A percentile compares a stretch with the other conserved stretches of the same genome.
Conservation (phyloP, 305 asterid genomes). For the Solanum aculeatissimum region DNA sequence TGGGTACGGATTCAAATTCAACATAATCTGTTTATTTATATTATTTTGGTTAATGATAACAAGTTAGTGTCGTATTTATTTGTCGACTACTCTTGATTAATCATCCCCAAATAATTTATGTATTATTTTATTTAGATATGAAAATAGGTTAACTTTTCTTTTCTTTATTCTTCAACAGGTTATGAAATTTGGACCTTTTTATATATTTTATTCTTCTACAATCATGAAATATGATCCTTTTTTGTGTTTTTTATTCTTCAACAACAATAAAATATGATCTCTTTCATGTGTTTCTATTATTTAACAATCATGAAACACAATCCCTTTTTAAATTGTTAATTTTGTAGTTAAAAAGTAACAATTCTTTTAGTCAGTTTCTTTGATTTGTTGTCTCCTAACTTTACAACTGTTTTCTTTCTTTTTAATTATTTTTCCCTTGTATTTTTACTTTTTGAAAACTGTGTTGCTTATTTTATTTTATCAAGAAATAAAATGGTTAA, state of each 20-base stretch:
- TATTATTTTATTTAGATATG: background rate
- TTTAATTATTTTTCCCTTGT: background rate
- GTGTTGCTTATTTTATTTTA: background rate
- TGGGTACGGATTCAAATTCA: background rate
- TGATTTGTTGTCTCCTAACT: background rate
- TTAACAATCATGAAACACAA: background rate
- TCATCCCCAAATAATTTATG: background rate
- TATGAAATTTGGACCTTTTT: too few species aligned
- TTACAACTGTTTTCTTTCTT: too few species aligned
- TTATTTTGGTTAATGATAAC: background rate
- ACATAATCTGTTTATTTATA: background rate
- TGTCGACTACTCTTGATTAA: background rate
- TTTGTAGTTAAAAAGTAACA: background rate
- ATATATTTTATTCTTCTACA: background rate
- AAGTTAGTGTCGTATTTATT: background rate
- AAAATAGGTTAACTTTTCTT: background rate
- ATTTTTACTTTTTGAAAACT: background rate
- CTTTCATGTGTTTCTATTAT: background rate
- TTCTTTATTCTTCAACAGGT: background rate
- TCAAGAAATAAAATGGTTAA: background rate
- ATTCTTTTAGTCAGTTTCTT: background rate
- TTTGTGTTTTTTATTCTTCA: background rate
- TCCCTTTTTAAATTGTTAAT: background rate
- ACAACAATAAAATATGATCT: background rate
- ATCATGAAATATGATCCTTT: background rate